Evolutionary conservation across 768 basidiomycete genomes (phyloP).

Genomic region (Leccinum aurantiacum): DNA sequence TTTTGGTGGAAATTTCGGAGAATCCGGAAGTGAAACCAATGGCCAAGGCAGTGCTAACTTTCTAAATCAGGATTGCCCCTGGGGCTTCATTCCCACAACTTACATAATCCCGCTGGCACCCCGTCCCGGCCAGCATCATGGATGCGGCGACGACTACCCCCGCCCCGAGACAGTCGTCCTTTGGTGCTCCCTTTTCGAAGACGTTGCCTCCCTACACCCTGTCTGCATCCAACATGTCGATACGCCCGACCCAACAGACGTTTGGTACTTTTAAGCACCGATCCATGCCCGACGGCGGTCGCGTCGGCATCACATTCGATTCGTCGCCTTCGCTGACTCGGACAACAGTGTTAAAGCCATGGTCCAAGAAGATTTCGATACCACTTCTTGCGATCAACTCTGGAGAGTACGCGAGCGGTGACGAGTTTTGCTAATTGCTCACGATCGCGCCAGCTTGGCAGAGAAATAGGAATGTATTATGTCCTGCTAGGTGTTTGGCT

Average conservation of each 20-base stretch:
- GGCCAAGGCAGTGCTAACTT: background rate
- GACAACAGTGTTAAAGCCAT: slow-evolving; percentile 29
- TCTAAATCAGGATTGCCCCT: background rate
- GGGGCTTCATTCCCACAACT: background rate
- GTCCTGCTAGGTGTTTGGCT: no score
- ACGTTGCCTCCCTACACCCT: slow-evolving; percentile 30
- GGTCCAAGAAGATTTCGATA: slow-evolving; percentile 25
- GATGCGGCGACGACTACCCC: no score
- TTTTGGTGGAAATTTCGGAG: slow-evolving; percentile 1
- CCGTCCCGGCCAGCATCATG: no score
- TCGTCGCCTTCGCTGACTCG: background rate
- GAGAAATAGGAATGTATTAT: no score
- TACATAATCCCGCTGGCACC: background rate
- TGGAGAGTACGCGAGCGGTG: slow-evolving; percentile 39
- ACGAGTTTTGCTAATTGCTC: slow-evolving; percentile 35
- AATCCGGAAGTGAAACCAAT: background rate
- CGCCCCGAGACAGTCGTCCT: slow-evolving; percentile 5
- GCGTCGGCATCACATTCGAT: slow-evolving; percentile 30
- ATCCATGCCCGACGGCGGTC: slow-evolving; percentile 15
- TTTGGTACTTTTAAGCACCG: slow-evolving; percentile 31
- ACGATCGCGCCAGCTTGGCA: slow-evolving; percentile 22
- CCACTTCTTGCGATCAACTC: slow-evolving; percentile 44
- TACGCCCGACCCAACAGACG: slow-evolving; percentile 24
- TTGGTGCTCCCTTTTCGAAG: slow-evolving; percentile 23
- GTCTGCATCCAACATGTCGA: slow-evolving; percentile 38